Base-by-base conservation (phyloP, 139 green algal species). In the Chlamydomonas sphaeroides region DNA sequence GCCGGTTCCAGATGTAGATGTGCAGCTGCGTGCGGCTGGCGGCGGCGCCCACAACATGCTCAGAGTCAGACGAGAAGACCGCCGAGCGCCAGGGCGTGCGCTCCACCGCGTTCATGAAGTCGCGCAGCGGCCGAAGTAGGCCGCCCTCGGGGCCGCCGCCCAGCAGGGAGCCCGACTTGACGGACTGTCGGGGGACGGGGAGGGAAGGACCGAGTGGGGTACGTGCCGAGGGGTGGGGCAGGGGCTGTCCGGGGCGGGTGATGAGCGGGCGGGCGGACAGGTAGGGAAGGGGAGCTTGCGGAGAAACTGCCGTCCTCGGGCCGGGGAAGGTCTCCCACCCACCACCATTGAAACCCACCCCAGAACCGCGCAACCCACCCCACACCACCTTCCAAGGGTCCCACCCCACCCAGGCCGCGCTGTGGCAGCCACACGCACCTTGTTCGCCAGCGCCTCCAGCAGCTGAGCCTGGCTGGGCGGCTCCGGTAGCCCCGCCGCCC, bases 81-180 rank as follows among this genome's bases (percentile, higher is more conserved):
- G 83, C 89, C 3, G 30, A 70, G 4, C 67, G 78, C 91, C 92
- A 96, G 35, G 65, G 61, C 26, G 63, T 83, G 28, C 86, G 84
- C 80, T 95, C 91, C 33, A 95, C 91, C 2, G 82, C 84, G 71
- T 97, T 93, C 33, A 89, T 82, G 78, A 95, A 95, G 42, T 96
- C 91, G 18, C 84, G 68, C 49, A 84, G 42, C 32, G 48, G 70
- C n/a, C 41, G 32, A 74, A 89, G 71, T 63, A 84, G 39, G 23
- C 83, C 83, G 17, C 11, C 28, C 36, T 51, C 75, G n/a, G n/a
- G n/a, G n/a, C n/a, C n/a, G 41, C 48, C 49, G 57, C 83, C 51
- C 59, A 90, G 66, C 68, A 84, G 65, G 32, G 84, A 89, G 20
- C 86, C 85, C 1, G 57, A 67, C 68, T 80, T 78, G 53, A 65